These are phyloP conservation scores for Mortierella sp. DNA, from an alignment of 371 early-diverging fungal species.

Conservation along the genomic window DNA sequence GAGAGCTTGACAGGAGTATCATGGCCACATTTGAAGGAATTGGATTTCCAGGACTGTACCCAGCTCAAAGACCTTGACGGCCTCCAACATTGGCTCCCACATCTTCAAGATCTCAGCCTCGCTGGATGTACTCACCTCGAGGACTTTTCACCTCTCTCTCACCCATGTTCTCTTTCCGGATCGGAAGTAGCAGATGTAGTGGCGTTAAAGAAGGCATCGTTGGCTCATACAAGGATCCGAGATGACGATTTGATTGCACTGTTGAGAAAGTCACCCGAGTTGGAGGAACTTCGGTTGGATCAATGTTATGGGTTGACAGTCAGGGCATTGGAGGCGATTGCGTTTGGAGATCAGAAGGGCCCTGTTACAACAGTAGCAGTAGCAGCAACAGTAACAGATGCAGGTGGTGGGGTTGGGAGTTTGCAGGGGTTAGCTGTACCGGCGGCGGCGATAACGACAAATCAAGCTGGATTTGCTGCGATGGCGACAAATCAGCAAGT, in stretches of 20 bases:
- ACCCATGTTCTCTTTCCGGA: background rate
- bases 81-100: constrained; percentile 16
- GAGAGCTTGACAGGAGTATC: background rate
- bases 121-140: constrained; percentile 24
- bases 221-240: constrained; percentile 25
- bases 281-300: constrained; percentile 45
- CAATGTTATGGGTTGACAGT: constrained; percentile 47
- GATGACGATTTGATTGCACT: constrained; percentile 37
- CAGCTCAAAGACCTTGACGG: constrained; percentile 26
- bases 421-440: background rate
- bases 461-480: too few species aligned
- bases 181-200: background rate
- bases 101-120: constrained; percentile 27
- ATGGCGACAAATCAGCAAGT: background rate
- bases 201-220: constrained; percentile 12
- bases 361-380: too few species aligned
- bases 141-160: constrained; percentile 29
- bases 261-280: constrained; percentile 24
- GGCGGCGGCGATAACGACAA: background rate
- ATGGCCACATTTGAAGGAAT: constrained; percentile 18
- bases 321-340: constrained; percentile 32
- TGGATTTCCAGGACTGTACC: constrained; percentile 35
- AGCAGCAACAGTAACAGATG: background rate
- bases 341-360: constrained; percentile 1
- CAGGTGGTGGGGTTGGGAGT: background rate